Evolutionary conservation across 805 yeast species (phyloP).

Genomic region (Kuraishia ogatae): DNA sequence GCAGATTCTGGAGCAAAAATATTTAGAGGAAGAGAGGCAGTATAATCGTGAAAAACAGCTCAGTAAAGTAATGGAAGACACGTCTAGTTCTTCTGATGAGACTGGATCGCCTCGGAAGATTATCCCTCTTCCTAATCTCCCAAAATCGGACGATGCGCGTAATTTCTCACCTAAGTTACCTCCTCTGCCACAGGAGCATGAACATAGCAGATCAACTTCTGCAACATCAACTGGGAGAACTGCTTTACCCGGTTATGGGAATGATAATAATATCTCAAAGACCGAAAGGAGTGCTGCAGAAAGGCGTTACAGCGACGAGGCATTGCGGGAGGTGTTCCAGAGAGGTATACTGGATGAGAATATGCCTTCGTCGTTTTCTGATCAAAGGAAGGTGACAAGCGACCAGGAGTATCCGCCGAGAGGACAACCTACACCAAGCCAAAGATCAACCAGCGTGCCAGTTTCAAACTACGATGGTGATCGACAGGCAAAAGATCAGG

Average conservation of each 20-base stretch:
- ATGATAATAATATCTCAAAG: background rate
- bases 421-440: background rate
- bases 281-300: background rate
- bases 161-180: background rate
- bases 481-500: background rate
- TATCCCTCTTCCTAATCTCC: background rate
- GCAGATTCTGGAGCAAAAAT: background rate
- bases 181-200: background rate
- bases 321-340: slow-evolving; percentile 1
- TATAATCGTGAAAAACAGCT: background rate
- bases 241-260: background rate
- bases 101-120: background rate
- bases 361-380: background rate
- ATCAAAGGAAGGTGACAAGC: background rate
- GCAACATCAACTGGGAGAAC: background rate
- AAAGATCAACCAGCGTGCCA: background rate
- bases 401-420: background rate
- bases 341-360: background rate
- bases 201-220: background rate
- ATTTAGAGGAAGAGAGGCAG: background rate
- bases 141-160: background rate
- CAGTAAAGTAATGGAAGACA: background rate
- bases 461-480: background rate
- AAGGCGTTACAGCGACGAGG: slow-evolving; percentile 4
- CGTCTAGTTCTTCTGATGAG: background rate